Evolutionary conservation across 306 rosid species (phyloP), one percentile per base, ranked within the genome.

Genomic region (Quercus bicolor): DNA sequence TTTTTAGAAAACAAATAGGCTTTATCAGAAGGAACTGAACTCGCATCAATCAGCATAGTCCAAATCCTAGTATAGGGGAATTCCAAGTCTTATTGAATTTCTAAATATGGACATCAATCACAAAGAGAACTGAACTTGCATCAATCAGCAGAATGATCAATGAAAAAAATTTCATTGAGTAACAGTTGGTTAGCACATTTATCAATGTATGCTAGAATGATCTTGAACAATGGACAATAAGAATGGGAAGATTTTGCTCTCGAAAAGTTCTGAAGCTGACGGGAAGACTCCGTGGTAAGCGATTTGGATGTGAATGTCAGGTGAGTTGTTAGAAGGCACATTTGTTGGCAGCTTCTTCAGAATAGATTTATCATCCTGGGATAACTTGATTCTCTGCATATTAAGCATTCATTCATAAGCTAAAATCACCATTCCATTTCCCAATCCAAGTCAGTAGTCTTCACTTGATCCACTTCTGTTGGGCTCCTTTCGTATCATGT

Each of bases 401-500:
- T 72, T 79, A 62, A 69, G 56, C 52, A 68, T 56, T 84, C 68
- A 69, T 56, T 82, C 68, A 72, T 56, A 56, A 73, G 55, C 65
- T 75, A 37, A 34, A 73, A 45, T 66, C 80, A 72, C 74, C 54
- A 65, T 68, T 70, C 48, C 75, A 81, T 57, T 59, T 60, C 31
- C 33, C 21, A 70, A 66, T 69, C 80, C 29, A 80, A 31, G 56
- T 89, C 89, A 93, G 66, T 83, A 93, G 66, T 83, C 90, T 75
- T 86, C 93, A 79, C 70, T 85, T 69, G 88, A 89, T 78, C 88
- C 94, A 43, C 87, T 87, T 80, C 88, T 82, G 5, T 53, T 80
- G 69, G 89, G 78, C 83, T 88, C 99, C 87, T 72, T 88, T 80
- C 88, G 88, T 48, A 93, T 89, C 99, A 96, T 91, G 79, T 90